Percentiles rank a stretch among this genome's conserved stretches.
phyloP scores from a whole-genome alignment of 768 basidiomycete genomes.

The Lyophyllum shimeji region DNA sequence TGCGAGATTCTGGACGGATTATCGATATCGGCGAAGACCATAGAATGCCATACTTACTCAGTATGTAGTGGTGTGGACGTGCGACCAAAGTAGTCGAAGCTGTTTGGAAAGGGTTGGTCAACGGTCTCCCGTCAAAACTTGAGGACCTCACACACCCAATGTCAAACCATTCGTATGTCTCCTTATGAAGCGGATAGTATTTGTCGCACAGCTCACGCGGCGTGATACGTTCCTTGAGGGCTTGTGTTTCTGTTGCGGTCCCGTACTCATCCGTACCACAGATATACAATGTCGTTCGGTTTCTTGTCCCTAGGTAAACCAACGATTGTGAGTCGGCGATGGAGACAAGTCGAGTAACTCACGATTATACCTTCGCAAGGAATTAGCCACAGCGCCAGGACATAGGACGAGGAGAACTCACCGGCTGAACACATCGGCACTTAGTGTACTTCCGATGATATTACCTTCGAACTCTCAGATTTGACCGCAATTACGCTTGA shows the following conservation, averaged over 20 bases:
- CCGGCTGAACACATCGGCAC: constrained; percentile 96
- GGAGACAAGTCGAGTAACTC: constrained; percentile 2
- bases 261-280: constrained; percentile 99
- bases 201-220: constrained; percentile 86
- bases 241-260: constrained; percentile 99
- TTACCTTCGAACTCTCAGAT: constrained; percentile 50
- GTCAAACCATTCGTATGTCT: constrained; percentile 98
- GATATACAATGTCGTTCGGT: constrained; percentile 88
- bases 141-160: constrained; percentile 61
- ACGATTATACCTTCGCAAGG: constrained; percentile 58
- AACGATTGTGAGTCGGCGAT: not conserved
- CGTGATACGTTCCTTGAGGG: constrained; percentile 81
- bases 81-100: constrained; percentile 95
- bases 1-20: constrained; percentile 74
- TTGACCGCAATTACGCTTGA: constrained; percentile 10
- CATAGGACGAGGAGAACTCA: constrained; percentile 39
- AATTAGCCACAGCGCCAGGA: constrained; percentile 1
- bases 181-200: constrained; percentile 84
- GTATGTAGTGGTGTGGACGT: constrained; percentile 91
- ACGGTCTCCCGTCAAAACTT: not conserved
- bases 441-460: constrained; percentile 93
- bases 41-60: constrained; percentile 51
- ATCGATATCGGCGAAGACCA: not conserved
- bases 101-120: constrained; percentile 25
- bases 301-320: constrained; percentile 58